Evolutionary conservation across 2,329 filamentous ascomycete species (phyloP), one percentile per base, ranked within the genome.

Genomic region (Sarocladium strictum): DNA sequence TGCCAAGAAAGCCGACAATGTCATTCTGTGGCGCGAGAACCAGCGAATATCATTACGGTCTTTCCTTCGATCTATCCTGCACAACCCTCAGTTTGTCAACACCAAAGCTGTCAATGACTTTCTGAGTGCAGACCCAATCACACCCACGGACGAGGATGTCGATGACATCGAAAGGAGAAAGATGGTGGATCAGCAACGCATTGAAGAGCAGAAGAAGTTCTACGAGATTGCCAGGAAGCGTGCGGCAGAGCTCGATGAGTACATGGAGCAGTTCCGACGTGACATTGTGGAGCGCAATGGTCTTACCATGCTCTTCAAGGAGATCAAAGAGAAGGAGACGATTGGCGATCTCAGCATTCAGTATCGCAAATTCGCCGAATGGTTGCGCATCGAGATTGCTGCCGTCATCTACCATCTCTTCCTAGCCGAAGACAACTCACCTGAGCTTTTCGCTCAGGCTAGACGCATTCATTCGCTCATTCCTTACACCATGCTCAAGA

Each of bases 321-420:
- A 97, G 67, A 96, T 99, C 69, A 89, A 88, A 63, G 86, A 91
- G 55, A 97, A 97, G 74, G 79, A 89, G 57, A 90, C 82, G 3
- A 93, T 99, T 53, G 81, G 84, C 59, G 90, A 97, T 61, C 79
- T 99, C 53, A 96, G 90, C 65, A 86, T 95, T 11, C 92, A 97
- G 68, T 97, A 97, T 69, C 89, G 94, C 65, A 99, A 97, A 68
- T 97, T 99, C 67, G 93, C 93, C 17, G 94, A 99, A 69, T 99
- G 94, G 94, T 76, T 97, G 52, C 86, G 94, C 37, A 99, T 99
- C 64, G 94, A 99, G 72, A 86, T 99, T 50, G 94, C 94, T 23
- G 94, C 94, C 38, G 97, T 94, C 21, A 84, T 97, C 56, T 99
- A 99, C 67, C 94, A 99, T 69, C 77, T 99, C 32, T 99, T 99